phyloP scores from a whole-genome alignment of 805 yeast genomes.

The Wickerhamomyces tratensis region DNA sequence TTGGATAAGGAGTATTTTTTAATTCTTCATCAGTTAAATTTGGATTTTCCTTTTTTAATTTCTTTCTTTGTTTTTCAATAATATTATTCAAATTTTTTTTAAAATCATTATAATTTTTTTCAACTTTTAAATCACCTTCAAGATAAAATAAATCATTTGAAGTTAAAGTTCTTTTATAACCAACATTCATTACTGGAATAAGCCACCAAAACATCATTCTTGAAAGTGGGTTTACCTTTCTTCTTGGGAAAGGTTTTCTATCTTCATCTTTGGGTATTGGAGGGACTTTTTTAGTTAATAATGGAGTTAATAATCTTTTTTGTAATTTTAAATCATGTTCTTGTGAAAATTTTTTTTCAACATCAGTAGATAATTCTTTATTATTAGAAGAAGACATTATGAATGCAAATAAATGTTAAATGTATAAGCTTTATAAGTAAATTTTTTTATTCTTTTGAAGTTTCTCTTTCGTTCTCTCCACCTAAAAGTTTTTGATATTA shows the following conservation, averaged over 20 bases:
- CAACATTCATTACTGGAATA: slow-evolving; percentile 48
- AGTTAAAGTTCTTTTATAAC: slow-evolving; percentile 63
- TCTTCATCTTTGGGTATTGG: slow-evolving; percentile 43
- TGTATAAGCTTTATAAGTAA: too few species aligned
- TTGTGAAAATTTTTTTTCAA: background rate
- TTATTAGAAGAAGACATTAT: background rate
- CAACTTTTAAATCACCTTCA: slow-evolving; percentile 32
- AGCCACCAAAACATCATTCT: slow-evolving; percentile 59
- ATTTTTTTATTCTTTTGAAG: too few species aligned
- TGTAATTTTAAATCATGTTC: slow-evolving; percentile 16
- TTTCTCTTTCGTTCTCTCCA: too few species aligned
- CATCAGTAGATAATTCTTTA: background rate
- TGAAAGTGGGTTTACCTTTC: slow-evolving; percentile 28
- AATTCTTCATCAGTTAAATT: slow-evolving; percentile 29
- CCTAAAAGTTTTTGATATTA: too few species aligned
- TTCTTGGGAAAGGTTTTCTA: slow-evolving; percentile 34
- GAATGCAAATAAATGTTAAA: too few species aligned
- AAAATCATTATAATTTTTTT: slow-evolving; percentile 30
- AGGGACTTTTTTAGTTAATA: slow-evolving; percentile 33
- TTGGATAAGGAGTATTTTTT: slow-evolving; percentile 32
- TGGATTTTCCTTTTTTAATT: slow-evolving; percentile 23
- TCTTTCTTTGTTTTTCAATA: slow-evolving; percentile 21
- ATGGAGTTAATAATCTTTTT: slow-evolving; percentile 23
- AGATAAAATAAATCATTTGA: slow-evolving; percentile 50
- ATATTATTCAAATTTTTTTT: slow-evolving; percentile 22